Evolutionary conservation across 345 rosid species (phyloP), one percentile per base, ranked within the genome.

Genomic region (Lepidium africanum): DNA sequence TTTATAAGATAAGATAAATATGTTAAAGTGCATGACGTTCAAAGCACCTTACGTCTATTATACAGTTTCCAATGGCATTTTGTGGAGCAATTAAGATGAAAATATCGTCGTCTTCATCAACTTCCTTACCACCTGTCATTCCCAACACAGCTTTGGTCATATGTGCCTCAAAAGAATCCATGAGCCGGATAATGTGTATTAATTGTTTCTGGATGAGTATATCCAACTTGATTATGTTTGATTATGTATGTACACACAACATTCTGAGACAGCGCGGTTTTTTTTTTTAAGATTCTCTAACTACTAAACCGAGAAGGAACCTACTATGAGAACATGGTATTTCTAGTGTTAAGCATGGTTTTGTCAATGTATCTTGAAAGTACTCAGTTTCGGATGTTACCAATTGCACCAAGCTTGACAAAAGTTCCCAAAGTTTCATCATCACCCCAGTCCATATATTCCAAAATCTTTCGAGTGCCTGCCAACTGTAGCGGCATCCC

Each of bases 401-500:
- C 98, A 81, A 93, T 84, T 27, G 96, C 84, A 74, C 96, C 97
- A 65, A 93, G 65, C 37, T 90, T 78, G 75, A 93, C 74, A 65
- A 93, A 93, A 23, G 89, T 88, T 37, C 90, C 98, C 75, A 76
- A 78, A 32, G 96, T 94, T 55, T 80, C 96, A 66, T 93, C 77
- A 23, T 85, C 85, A 33, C 97, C 97, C 98, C 97, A 93, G 75
- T 93, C 98, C 98, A 93, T 93, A 73, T 70, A 88, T 80, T 93
- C 98, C 82, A 93, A 81, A 50, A 93, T 93, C 82, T 81, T 86
- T 42, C 97, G 80, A 74, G 71, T 86, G 69, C 98, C 98, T 35
- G 97, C 93, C 72, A 93, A 86, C 62, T 93, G 98, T 78, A 93
- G 36, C 9, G 98, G 97, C 97, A 90, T 93, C 79, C 98, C 98